Evolutionary conservation across 768 basidiomycete species (phyloP), one percentile per base, ranked within the genome.

Genomic region (Boletus tomentosulus): DNA sequence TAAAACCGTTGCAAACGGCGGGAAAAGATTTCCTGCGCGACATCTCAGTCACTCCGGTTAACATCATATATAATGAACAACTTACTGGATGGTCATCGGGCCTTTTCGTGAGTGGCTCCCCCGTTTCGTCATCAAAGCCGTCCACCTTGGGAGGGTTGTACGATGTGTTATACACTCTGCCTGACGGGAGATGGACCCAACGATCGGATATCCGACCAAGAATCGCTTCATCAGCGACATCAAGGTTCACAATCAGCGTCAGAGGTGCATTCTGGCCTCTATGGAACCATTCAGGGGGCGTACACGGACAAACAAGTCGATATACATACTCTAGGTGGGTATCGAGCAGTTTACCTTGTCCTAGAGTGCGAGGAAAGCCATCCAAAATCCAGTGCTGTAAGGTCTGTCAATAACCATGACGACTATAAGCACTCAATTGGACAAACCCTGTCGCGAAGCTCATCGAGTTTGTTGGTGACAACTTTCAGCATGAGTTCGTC

Each of bases 31-130:
- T 89, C 86, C 92, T 93, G 67, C 13, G 47, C 30, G 42, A 53
- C 31, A 37, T 35, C 43, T 33, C 39, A 6, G n/a, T 46, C 54
- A 6, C 44, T 46, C 52, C 48, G 39, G 62, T 48, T 9, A 48
- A 22, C 30, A 12, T 37, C 30, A 33, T 4, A 48, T 33, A 35
- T 53, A 25, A 37, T 35, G n/a, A 25, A 25, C n/a, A 48, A 75
- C 86, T 48, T 64, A 92, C 92, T 4, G 92, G 89, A 67, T 89
- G 88, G 65, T 96, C 93, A 64, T 96, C 93, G 15, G 90, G 87
- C 27, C 93, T 80, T 62, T 87, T 89, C n/a, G 78, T 83, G n/a
- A 96, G 76, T 6, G 86, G 83, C 64, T 96, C 92, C 25, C 91
- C 92, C 1, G 93, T 95, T 50, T 83, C 73, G 63, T 97, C 92